These are phyloP conservation scores for Fusarium albosuccineum DNA, from an alignment of 2,329 filamentous ascomycete species.

Conservation along the genomic window DNA sequence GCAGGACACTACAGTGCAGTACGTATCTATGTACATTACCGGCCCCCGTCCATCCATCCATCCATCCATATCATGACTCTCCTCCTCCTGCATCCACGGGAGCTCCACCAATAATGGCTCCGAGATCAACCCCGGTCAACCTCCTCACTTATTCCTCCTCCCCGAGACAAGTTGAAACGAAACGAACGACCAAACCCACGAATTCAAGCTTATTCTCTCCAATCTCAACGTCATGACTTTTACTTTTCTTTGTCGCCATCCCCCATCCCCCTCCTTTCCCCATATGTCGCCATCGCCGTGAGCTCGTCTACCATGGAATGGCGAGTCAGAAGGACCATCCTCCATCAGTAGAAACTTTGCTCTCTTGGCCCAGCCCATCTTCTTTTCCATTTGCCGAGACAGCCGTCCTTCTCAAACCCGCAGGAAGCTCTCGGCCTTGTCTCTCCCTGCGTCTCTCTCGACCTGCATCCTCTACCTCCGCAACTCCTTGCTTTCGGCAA, in stretches of 20 bases:
- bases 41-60: neutral
- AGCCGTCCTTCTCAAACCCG: conserved; percentile 3
- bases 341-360: neutral
- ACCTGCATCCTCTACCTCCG: conserved; percentile 7
- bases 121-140: conserved; percentile 16
- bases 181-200: conserved; percentile 19
- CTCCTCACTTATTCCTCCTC: conserved; percentile 23
- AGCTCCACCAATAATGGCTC: conserved; percentile 31
- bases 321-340: neutral
- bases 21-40: neutral
- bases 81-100: conserved; percentile 18
- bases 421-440: neutral
- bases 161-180: conserved; percentile 24
- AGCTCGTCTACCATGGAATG: neutral
- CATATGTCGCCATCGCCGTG: conserved; percentile 8
- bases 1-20: no score
- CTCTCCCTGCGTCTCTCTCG: neutral
- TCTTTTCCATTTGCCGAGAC: conserved; percentile 7
- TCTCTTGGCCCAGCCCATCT: neutral
- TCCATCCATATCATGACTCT: conserved; percentile 35
- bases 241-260: conserved; percentile 5
- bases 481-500: conserved; percentile 15
- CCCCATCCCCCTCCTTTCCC: conserved; percentile 9
- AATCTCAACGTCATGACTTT: conserved; percentile 37
- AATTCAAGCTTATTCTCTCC: conserved; percentile 32